A percentile compares a stretch with the other conserved stretches of the same genome.
Conservation (phyloP, 192 early-diverging fungal genomes). For the Dissophora globulifera region DNA sequence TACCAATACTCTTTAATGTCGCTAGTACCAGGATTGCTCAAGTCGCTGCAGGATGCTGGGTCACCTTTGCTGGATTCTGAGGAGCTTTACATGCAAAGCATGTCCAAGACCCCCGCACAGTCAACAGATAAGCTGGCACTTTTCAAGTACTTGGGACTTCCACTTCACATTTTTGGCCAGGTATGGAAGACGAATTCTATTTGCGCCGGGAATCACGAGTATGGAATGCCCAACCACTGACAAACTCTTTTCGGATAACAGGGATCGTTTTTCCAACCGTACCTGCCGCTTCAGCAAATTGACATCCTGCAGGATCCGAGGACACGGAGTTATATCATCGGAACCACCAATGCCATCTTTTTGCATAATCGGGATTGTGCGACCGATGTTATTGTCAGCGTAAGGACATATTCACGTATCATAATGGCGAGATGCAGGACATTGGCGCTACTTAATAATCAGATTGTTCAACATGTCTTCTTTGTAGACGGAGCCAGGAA, state of each 20-base stretch:
- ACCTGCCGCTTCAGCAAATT: conserved; percentile 85
- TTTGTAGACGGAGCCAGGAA: conserved; percentile 75
- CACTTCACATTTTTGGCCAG: conserved; percentile 67
- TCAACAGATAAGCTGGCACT: conserved; percentile 58
- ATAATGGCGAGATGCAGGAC: neutral
- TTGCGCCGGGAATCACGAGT: no score
- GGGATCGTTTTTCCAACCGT: conserved; percentile 85
- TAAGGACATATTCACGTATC: conserved; percentile 37
- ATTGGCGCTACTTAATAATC: neutral
- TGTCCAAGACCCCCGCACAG: conserved; percentile 48
- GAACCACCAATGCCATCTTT: conserved; percentile 85
- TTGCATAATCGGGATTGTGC: conserved; percentile 75
- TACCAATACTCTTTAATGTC: conserved; percentile 85
- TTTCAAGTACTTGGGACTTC: conserved; percentile 67
- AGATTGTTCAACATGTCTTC: neutral
- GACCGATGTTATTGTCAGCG: conserved; percentile 82
- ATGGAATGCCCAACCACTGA: no score
- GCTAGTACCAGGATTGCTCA: conserved; percentile 71
- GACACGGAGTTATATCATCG: conserved; percentile 78
- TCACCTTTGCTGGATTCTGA: conserved; percentile 59
- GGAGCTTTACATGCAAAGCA: conserved; percentile 50
- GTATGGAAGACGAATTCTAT: conserved; percentile 41
- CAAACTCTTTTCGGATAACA: no score
- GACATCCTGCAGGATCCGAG: conserved; percentile 73
- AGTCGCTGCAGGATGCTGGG: conserved; percentile 60